phyloP scores from a whole-genome alignment of 2,329 filamentous ascomycete genomes.

The Aurifilum marmelostoma region DNA sequence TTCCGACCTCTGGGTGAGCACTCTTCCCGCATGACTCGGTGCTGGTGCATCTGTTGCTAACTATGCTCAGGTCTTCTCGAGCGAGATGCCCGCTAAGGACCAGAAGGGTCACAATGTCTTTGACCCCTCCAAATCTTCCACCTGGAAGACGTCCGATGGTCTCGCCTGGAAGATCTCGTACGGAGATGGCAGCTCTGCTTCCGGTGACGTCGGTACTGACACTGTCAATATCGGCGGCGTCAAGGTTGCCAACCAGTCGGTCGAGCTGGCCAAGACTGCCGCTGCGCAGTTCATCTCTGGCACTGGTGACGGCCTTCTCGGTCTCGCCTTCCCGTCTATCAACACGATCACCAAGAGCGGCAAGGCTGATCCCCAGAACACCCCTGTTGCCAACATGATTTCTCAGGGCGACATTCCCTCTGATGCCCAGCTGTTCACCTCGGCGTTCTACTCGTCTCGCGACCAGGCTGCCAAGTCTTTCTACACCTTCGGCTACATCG shows the following conservation, averaged over 20 bases:
- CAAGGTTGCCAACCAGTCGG: constrained; percentile 60
- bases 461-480: constrained; percentile 58
- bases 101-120: constrained; percentile 58
- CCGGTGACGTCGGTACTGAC: constrained; percentile 67
- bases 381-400: constrained; percentile 73
- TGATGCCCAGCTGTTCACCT: constrained; percentile 63
- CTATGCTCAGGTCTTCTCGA: constrained; percentile 55
- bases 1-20: constrained; percentile 68
- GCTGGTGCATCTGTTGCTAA: constrained; percentile 7
- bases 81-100: constrained; percentile 45
- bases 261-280: constrained; percentile 65
- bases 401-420: constrained; percentile 48
- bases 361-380: constrained; percentile 55
- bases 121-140: constrained; percentile 62
- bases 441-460: constrained; percentile 61
- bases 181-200: constrained; percentile 69
- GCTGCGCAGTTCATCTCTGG: constrained; percentile 60
- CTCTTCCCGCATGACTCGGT: background rate
- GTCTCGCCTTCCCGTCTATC: constrained; percentile 66
- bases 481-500: constrained; percentile 76
- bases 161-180: constrained; percentile 68
- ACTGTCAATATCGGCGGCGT: constrained; percentile 65
- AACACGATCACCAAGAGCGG: constrained; percentile 57
- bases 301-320: constrained; percentile 66
- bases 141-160: constrained; percentile 54